Evolutionary conservation across 192 early-diverging fungal genomes (phyloP), one percentile per base, ranked within the genome.

Genomic region (Mortierella hygrophila): DNA sequence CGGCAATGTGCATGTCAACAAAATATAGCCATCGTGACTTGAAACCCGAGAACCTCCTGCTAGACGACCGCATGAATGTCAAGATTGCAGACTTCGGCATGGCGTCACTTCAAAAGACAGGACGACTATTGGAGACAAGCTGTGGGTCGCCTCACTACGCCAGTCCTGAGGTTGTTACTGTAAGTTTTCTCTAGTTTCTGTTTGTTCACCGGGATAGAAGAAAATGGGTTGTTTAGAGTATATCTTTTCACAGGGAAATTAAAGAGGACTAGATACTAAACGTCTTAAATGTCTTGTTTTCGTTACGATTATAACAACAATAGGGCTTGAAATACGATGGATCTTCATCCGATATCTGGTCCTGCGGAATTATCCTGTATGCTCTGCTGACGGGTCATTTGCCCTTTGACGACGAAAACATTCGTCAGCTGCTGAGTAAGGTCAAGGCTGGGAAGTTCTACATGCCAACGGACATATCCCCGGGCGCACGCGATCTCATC

Each of bases 61-160:
- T 90, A 38, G 82, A 88, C 44, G 78, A 77, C 49, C 88, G 75
- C 63, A 82, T 75, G 76, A 86, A 86, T 73, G 89, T 96, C 72
- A 94, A 95, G 70, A 83, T 96, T 13, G 91, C 95, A 7, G 95
- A 96, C 75, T 93, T 93, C 78, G 93, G 93, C 41, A 84, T 93
- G 70, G 93, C 93, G 15, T 88, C 90, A 4, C 78, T 93, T 32
- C 85, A 93, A 80, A 87, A 85, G 21, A 80, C 77, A 6, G 79
- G 81, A n/a, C 89, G 89, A 7, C 70, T 89, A 20, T 79, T 93
- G 71, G 89, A 89, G 13, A 92, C 91, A 6, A 90, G 95, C 32
- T 95, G 95, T 83, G 95, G 95, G 5, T 92, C 91, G 47, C 94
- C 94, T 57, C 94, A 96, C 73, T 96, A 96, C 79, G 93, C 94